Percentiles rank a stretch among this genome's conserved stretches.
These are phyloP conservation scores for Nicotiana knightiana DNA, from an alignment of 257 asterid species.

Conservation along the genomic window DNA sequence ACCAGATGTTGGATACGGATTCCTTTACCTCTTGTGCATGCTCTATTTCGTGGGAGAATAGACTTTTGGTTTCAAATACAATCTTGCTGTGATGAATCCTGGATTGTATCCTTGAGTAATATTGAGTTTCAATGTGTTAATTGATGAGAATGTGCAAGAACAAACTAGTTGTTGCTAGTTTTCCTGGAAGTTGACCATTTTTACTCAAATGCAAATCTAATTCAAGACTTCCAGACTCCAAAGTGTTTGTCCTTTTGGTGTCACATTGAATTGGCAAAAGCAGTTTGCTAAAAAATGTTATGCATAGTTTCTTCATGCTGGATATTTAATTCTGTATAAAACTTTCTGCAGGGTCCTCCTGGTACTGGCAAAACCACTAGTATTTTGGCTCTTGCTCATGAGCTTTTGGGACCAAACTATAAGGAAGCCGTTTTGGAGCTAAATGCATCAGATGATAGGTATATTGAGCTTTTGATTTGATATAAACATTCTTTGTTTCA, in stretches of 20 bases:
- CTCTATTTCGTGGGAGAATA: neutral
- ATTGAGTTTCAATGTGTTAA: neutral
- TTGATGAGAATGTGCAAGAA: neutral
- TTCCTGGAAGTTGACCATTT: neutral
- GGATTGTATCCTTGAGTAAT: neutral
- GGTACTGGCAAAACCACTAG: conserved; percentile 98
- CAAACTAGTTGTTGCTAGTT: neutral
- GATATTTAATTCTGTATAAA: neutral
- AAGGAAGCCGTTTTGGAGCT: conserved; percentile 89
- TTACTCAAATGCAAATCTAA: neutral
- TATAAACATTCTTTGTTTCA: neutral
- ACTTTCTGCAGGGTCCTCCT: conserved; percentile 69
- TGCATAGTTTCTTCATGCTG: neutral
- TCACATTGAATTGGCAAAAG: neutral
- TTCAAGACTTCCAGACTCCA: neutral
- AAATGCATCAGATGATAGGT: conserved; percentile 98
- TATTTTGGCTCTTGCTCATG: conserved; percentile 93
- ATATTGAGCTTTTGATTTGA: neutral
- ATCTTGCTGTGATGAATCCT: neutral
- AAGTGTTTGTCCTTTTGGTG: neutral
- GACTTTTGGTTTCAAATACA: neutral
- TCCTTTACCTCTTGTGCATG: neutral
- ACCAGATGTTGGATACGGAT: neutral
- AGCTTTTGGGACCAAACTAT: conserved; percentile 83
- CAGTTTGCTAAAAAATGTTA: neutral